Base-by-base conservation (phyloP, 2,329 filamentous ascomycete species). In the Venturiaceae sp. region DNA sequence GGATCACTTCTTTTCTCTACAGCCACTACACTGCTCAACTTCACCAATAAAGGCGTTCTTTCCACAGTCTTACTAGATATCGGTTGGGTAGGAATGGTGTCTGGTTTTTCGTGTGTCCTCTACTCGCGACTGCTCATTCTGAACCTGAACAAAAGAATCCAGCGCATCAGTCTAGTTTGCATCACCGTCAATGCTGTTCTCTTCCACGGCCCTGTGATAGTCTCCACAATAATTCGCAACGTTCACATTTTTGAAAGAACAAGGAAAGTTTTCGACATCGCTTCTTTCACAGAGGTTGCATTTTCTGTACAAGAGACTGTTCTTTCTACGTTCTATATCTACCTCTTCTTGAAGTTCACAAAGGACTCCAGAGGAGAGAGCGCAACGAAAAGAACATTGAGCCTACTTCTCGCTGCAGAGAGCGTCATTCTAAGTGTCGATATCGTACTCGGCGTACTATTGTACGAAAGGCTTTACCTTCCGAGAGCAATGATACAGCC, bases 51-150 rank as follows among this genome's bases (percentile, higher is more conserved):
- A 13, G 11, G 9, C 11, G 11, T 50, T 9, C 11, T 19, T 16
- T 9, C 44, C 11, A 50, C 28, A 14, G 5, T 53, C 26, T 7
- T 53, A 14, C 14, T 34, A 14, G 33, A 53, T 7, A 32, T 34
- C 26, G 50, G 19, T 14, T 56, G 53, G 53, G 21, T 56, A 5
- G 21, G 16, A 5, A 56, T 56, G 53, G 36, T 34, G 14, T 47
- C 53, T 13, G 53, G 53, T 13, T 56, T 56, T 23, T 11, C 32
- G n/a, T 56, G 64, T 26, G 62, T 64, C n/a, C 61, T 64, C 36
- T 64, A 63, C 53, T 64, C 63, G 23, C 54, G 63, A n/a, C 57
- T 64, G 19, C 63, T 64, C 58, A 57, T 65, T 13, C 55, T 63
- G 37, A 57, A 62, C 13, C 60, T 56, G 11, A 47, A 58, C 37